phyloP scores from a whole-genome alignment of 805 yeast genomes.

The Monosporozyma solicola region DNA sequence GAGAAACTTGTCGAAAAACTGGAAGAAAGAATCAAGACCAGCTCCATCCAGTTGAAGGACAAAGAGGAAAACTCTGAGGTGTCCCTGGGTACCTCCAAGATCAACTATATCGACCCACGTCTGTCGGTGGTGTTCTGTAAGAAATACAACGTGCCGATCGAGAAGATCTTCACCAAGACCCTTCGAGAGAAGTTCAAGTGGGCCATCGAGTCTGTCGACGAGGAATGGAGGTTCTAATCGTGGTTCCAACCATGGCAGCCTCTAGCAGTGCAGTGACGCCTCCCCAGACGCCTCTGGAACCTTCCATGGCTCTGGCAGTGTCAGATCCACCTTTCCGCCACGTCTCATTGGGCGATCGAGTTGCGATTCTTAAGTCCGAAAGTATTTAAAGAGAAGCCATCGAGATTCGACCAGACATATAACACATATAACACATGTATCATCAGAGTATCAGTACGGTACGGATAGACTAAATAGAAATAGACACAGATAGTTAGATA shows the following conservation, averaged over 20 bases:
- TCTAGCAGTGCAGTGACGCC: no score
- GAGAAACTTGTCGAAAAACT: conserved; percentile 60
- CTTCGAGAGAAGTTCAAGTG: conserved; percentile 86
- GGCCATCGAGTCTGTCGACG: conserved; percentile 91
- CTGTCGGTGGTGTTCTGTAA: conserved; percentile 83
- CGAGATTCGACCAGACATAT: background rate
- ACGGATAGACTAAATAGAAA: no score
- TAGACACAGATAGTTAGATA: no score
- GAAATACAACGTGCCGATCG: conserved; percentile 80
- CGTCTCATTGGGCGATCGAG: background rate
- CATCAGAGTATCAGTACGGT: background rate
- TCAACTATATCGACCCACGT: conserved; percentile 93
- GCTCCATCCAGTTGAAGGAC: conserved; percentile 71
- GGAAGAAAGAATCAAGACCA: conserved; percentile 60
- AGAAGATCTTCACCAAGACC: conserved; percentile 84
- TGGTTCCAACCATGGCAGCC: background rate
- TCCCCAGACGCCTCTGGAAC: no score
- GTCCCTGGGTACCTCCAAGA: conserved; percentile 85
- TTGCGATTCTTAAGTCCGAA: background rate
- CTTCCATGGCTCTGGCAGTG: no score
- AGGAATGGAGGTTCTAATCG: conserved; percentile 68
- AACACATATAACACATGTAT: background rate
- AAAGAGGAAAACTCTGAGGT: conserved; percentile 92
- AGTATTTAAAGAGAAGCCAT: background rate
- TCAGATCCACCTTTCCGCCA: background rate